A percentile compares a stretch with the other conserved stretches of the same genome.
These are phyloP conservation scores for Pochonia chlamydosporia DNA, from an alignment of 2,329 filamentous ascomycete species.

Conservation along the genomic window DNA sequence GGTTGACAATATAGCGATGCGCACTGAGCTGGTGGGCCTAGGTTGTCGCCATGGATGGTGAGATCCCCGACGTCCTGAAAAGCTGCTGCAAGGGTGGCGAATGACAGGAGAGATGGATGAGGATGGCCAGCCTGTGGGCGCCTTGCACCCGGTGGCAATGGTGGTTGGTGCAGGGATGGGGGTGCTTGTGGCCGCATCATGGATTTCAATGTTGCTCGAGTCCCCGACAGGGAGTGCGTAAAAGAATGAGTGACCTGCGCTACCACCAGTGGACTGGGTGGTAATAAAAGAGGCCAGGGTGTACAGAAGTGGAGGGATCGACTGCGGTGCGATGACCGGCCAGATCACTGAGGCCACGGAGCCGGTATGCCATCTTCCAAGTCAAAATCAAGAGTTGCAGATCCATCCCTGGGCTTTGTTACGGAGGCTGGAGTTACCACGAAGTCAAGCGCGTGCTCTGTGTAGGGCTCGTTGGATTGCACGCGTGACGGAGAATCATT, in stretches of 20 bases:
- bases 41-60: conserved; percentile 9
- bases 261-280: not conserved
- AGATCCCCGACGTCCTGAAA: conserved; percentile 12
- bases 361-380: not conserved
- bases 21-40: conserved; percentile 1
- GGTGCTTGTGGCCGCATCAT: not conserved
- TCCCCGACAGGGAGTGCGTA: not conserved
- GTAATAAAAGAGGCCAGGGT: not conserved
- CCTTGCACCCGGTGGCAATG: not conserved
- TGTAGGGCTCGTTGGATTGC: no score
- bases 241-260: not conserved
- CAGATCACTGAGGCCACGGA: not conserved
- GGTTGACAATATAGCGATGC: conserved; percentile 1
- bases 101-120: conserved; percentile 6
- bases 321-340: not conserved
- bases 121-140: not conserved
- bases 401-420: not conserved
- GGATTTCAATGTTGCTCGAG: not conserved
- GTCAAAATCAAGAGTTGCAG: not conserved
- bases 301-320: not conserved
- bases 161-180: conserved; percentile 1
- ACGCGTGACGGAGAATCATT: no score
- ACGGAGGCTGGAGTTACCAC: no score
- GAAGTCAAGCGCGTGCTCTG: no score
- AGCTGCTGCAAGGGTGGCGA: conserved; percentile 12